These are phyloP conservation scores for Phytophthora fragariae DNA, from an alignment of 352 stramenopile genomes.

Conservation along the genomic window DNA sequence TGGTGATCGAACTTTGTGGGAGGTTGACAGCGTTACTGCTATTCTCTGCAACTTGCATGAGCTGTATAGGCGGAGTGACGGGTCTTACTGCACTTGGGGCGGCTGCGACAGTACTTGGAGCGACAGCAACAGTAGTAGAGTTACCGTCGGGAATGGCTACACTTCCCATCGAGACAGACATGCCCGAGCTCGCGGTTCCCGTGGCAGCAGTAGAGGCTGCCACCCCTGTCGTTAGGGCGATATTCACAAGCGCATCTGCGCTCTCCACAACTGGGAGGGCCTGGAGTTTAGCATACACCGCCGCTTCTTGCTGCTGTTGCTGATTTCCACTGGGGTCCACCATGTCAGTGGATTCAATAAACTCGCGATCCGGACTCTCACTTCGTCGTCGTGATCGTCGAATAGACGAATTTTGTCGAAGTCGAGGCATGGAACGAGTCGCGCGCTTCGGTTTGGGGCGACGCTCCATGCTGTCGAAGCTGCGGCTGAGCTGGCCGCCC, in stretches of 20 bases:
- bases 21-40: slow-evolving; percentile 27
- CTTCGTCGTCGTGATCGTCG: slow-evolving; percentile 54
- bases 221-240: slow-evolving; percentile 8
- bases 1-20: slow-evolving; percentile 68
- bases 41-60: slow-evolving; percentile 21
- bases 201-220: slow-evolving; percentile 1
- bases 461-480: slow-evolving; percentile 27
- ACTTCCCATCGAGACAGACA: slow-evolving; percentile 7
- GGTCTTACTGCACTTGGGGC: slow-evolving; percentile 15
- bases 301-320: slow-evolving; percentile 31
- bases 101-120: slow-evolving; percentile 13
- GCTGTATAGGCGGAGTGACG: slow-evolving; percentile 21
- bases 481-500: slow-evolving; percentile 31
- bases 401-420: slow-evolving; percentile 32
- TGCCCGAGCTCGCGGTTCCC: slow-evolving; percentile 4
- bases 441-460: slow-evolving; percentile 42
- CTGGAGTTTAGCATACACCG: slow-evolving; percentile 19
- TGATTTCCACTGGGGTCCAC: slow-evolving; percentile 29
- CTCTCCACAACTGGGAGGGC: slow-evolving; percentile 17
- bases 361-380: slow-evolving; percentile 50
- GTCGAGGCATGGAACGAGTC: slow-evolving; percentile 50
- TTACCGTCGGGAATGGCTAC: slow-evolving; percentile 20
- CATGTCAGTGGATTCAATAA: slow-evolving; percentile 29
- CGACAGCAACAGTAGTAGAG: slow-evolving; percentile 7
- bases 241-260: slow-evolving; percentile 17